Evolutionary conservation across 1,139 yeast species (phyloP).

Genomic region (Yamadazyma atlantica): DNA sequence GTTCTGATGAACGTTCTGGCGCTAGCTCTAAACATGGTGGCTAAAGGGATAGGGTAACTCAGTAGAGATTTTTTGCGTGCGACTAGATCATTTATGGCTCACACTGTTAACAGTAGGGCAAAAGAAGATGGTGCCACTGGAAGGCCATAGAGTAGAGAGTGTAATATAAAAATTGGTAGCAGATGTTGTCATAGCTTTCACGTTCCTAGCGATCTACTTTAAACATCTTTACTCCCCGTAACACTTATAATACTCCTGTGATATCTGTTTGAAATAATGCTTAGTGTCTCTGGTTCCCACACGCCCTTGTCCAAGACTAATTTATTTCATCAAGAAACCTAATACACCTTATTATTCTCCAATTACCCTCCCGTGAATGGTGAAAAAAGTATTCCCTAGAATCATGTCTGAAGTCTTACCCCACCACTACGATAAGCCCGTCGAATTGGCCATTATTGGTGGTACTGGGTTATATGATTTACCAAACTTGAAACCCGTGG

Average conservation of each 20-base stretch:
- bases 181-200: no score
- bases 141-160: no score
- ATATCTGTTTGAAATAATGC: no score
- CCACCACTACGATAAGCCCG: constrained; percentile 41
- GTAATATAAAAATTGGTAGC: no score
- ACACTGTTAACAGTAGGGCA: no score
- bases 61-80: not conserved
- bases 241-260: no score
- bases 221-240: no score
- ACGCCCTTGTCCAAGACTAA: no score
- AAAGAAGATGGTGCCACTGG: no score
- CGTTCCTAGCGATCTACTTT: no score
- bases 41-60: not conserved
- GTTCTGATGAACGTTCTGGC: constrained; percentile 1
- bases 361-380: constrained; percentile 2
- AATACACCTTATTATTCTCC: not conserved
- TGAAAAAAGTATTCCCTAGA: constrained; percentile 13
- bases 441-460: constrained; percentile 86
- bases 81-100: not conserved
- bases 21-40: constrained; percentile 1
- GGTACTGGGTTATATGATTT: constrained; percentile 96
- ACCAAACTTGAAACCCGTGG: constrained; percentile 81
- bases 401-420: constrained; percentile 23
- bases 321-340: no score
- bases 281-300: no score